Base-by-base conservation (phyloP, 352 stramenopile species). In the Phytophthora pseudosyringae region DNA sequence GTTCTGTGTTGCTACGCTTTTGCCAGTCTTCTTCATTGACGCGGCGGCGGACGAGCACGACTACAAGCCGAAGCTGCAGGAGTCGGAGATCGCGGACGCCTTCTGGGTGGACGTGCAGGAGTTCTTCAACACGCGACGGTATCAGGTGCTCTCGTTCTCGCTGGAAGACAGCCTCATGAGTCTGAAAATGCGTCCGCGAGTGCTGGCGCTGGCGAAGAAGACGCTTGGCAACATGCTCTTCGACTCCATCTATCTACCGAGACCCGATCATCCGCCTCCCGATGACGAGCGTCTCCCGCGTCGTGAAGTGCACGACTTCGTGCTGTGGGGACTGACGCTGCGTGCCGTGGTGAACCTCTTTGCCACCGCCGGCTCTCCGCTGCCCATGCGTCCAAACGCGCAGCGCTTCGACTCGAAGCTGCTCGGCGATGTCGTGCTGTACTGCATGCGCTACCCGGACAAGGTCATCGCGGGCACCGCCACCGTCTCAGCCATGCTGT, bases 31-130 rank as follows among this genome's bases (percentile, higher is more conserved):
- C 59, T 81, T 89, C 53, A 76, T 93, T 41, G 81, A 91, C 40
- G 61, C 60, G 11, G 52, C 69, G 5, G 80, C 78, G 2, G 73
- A 88, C 6, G 69, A 83, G 28, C 75, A 78, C 13, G 65, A 64
- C 25, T 86, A 85, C 51, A 61, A 73, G 52, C 78, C 76, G 5
- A 73, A 73, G 54, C 65, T 90, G 33, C 84, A 95, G 65, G 67
- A 75, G 15, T 70, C 59, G 3, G 87, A 95, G 78, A 84, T 95
- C 58, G 64, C 83, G 13, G 80, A 95, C 61, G 83, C 83, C 6
- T 88, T 94, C 43, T 95, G 87, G 87, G 82, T 95, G 56, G 81
- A 95, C 35, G 67, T 94, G 41, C 77, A 91, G 40, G 87, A 93
- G 52, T 69, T 95, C 3, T 88, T 83, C 55, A 83, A 89, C 54